Evolutionary conservation across 345 rosid species (phyloP).

Genomic region (Psidium guajava): DNA sequence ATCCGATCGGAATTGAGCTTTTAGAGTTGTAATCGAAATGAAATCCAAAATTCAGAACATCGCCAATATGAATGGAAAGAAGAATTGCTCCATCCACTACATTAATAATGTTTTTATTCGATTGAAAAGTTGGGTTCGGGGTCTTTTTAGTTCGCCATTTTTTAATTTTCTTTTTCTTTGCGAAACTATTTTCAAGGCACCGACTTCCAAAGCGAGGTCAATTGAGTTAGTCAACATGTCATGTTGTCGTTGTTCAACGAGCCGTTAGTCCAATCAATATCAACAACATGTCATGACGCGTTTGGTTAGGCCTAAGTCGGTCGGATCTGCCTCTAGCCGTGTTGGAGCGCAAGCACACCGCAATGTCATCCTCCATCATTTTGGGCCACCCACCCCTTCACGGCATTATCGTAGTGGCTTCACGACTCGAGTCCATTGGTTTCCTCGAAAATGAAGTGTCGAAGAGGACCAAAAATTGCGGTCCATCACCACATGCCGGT

Average conservation of each 20-base stretch:
- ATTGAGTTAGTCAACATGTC: background rate
- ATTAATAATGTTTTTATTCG: too few species aligned
- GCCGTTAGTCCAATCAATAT: background rate
- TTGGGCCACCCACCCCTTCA: background rate
- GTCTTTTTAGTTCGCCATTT: background rate
- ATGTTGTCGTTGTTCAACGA: background rate
- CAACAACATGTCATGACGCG: too few species aligned
- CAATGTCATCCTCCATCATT: background rate
- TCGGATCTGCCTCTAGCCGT: background rate
- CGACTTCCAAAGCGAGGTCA: background rate
- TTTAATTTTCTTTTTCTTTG: background rate
- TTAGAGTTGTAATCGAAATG: background rate
- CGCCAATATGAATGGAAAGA: too few species aligned
- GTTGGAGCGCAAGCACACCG: background rate
- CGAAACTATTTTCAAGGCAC: background rate
- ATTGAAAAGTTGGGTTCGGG: background rate
- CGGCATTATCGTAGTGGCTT: background rate
- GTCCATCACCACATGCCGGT: background rate
- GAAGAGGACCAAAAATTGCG: background rate
- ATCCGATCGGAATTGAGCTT: background rate
- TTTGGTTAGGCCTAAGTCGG: too few species aligned
- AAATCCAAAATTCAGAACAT: background rate
- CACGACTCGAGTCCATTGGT: background rate
- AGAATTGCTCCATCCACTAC: too few species aligned
- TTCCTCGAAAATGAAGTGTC: background rate